Percentiles rank a stretch among this genome's conserved stretches.
These are phyloP conservation scores for Talaromyces sp. DNA, from an alignment of 2,329 filamentous ascomycete genomes.

Conservation along the genomic window DNA sequence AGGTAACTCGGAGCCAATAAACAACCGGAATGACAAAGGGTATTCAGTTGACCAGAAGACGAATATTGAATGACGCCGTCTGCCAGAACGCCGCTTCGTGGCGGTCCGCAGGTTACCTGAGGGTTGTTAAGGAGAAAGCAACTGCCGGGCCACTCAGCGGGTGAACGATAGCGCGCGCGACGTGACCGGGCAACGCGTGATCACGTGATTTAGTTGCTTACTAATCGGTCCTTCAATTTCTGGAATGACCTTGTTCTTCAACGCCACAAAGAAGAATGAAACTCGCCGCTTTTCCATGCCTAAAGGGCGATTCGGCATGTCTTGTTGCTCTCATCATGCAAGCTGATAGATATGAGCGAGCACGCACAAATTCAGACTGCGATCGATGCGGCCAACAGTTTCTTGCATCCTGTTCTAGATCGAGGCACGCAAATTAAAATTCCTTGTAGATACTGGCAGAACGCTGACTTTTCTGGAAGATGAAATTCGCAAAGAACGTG, in stretches of 20 bases:
- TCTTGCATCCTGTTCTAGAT: slow-evolving; percentile 34
- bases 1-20: slow-evolving; percentile 10
- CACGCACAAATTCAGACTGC: slow-evolving; percentile 19
- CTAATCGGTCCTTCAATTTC: not conserved
- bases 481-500: slow-evolving; percentile 31
- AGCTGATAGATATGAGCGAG: slow-evolving; percentile 23
- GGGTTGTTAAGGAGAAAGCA: slow-evolving; percentile 1
- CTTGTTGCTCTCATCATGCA: slow-evolving; percentile 1
- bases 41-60: not conserved
- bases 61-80: not conserved
- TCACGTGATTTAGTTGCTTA: not conserved
- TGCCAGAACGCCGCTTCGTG: not conserved
- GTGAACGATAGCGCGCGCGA: slow-evolving; percentile 2
- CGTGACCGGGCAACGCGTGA: slow-evolving; percentile 1
- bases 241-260: not conserved
- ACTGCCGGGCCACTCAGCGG: not conserved
- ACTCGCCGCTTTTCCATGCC: not conserved
- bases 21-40: slow-evolving; percentile 1
- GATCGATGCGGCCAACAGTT: slow-evolving; percentile 29
- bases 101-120: not conserved
- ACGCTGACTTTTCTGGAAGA: slow-evolving; percentile 31
- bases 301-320: not conserved
- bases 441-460: slow-evolving; percentile 10
- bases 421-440: slow-evolving; percentile 30
- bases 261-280: not conserved